phyloP scores from a whole-genome alignment of 1,284 basidiomycete genomes.

The Sanghuangporus weigelae region DNA sequence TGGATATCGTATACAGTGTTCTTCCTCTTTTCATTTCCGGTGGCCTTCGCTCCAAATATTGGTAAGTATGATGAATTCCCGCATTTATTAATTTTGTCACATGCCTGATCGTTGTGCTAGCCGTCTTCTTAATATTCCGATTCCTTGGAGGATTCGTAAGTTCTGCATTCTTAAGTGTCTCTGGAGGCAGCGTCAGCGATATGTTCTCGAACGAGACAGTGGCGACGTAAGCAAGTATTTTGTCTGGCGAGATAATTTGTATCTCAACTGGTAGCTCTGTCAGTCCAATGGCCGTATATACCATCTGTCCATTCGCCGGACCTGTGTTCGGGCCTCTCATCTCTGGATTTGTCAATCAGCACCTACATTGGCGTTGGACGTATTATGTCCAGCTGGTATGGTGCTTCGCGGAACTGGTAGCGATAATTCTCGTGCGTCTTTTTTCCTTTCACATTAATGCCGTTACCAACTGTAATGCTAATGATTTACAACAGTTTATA shows the following conservation, averaged over 20 bases:
- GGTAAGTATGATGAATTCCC: slow-evolving; percentile 30
- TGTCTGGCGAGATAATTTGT: not conserved
- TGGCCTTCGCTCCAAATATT: slow-evolving; percentile 61
- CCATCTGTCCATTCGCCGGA: slow-evolving; percentile 67
- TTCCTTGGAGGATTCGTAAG: slow-evolving; percentile 68
- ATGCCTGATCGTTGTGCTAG: slow-evolving; percentile 25
- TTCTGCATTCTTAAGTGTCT: slow-evolving; percentile 73
- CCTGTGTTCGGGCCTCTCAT: slow-evolving; percentile 65
- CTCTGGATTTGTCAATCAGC: slow-evolving; percentile 45
- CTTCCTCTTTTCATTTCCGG: slow-evolving; percentile 54
- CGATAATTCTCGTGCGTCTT: slow-evolving; percentile 43
- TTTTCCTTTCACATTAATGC: no score
- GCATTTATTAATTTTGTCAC: slow-evolving; percentile 31
- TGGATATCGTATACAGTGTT: slow-evolving; percentile 43
- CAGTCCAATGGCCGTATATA: slow-evolving; percentile 77
- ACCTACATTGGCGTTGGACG: slow-evolving; percentile 74
- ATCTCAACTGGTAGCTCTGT: slow-evolving; percentile 3
- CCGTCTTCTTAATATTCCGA: slow-evolving; percentile 61
- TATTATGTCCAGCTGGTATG: slow-evolving; percentile 66
- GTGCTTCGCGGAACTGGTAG: slow-evolving; percentile 43
- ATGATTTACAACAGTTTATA: slow-evolving; percentile 37
- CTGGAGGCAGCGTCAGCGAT: slow-evolving; percentile 77
- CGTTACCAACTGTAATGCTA: not conserved
- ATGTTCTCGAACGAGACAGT: slow-evolving; percentile 61
- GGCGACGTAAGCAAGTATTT: slow-evolving; percentile 42